Base-by-base conservation (phyloP, 2,329 filamentous ascomycete species). In the Lecanicillium sp. region DNA sequence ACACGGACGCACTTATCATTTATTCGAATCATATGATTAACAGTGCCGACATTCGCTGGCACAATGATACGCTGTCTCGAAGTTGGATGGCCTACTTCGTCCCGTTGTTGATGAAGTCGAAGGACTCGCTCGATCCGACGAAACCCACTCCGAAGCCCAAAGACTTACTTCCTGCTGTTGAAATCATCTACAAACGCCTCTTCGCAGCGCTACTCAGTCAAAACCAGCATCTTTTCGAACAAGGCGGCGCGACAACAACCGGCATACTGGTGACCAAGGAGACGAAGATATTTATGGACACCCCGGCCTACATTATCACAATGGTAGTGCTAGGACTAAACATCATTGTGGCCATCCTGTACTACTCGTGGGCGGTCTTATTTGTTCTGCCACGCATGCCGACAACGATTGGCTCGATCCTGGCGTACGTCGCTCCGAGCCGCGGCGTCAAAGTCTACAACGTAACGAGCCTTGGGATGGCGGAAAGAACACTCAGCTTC, bases 51-150 rank as follows among this genome's bases (percentile, higher is more conserved):
- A 3, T 12, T 1, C 11, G n/a, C 3, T 74, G 65, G 64, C 74
- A 76, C 45, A 74, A 71, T 39, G 62, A 72, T 31, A 63, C 56
- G 0, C 50, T 61, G 2, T 53, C 69, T 0, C 48, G 46, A 0
- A 67, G 71, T 29, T 73, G 65, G 55, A 50, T 69, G 20, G 71
- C 66, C 34, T 66, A 74, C 22, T 58, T 77, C n/a, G 44, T 72
- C 0, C 49, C 49, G 1, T 29, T 56, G 1, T 17, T 37, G 0
- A 47, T 34, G 0, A 61, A 65, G 3, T 50, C 45, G 3, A 54
- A 52, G 1, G 34, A 45, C 0, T 14, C 68, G 0, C 20, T 76
- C 0, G 61, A 64, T 18, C 54, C 60, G 0, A 2, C 2, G 0
- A 32, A 22, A 2, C 20, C 46, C 0, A n/a, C 49, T 0, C 59